Base-by-base conservation (phyloP, 768 basidiomycete genomes). In the Podaxis sp. region DNA sequence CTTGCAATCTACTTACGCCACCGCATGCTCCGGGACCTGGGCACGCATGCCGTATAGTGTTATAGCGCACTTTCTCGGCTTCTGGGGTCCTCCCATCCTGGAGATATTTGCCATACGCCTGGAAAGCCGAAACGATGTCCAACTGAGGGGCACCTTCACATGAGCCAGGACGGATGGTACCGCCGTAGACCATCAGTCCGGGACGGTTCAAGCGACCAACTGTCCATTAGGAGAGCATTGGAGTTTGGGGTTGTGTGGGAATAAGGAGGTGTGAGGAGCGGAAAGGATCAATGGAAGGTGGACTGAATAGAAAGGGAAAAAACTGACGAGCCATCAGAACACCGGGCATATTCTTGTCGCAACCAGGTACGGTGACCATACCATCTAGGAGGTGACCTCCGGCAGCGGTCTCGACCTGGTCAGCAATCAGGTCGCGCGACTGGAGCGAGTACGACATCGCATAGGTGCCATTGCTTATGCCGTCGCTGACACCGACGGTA, bases 271-370 rank as follows among this genome's bases (percentile, higher is more conserved):
- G 49, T 51, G 51, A 3, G 50, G 49, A 52, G 37, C 22, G 43
- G 41, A 56, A 29, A 53, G 61, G 58, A 50, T 56, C 41, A 57
- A 51, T 43, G 29, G 24, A 50, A 22, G 47, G 43, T 0, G 40
- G 33, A 50, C 29, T 37, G 43, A 54, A 56, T 29, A 51, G 37
- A 38, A 69, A 57, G 22, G 29, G 40, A 57, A 7, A 55, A 55
- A 27, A 85, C 91, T 77, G 69, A 94, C 93, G 85, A 53, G 94
- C 97, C 85, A 99, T 99, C 68, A 98, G 80, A 40, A 97, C 96
- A 64, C 97, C 97, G n/a, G 97, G 97, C 96, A 99, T 98, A 78
- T 99, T 99, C 79, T 99, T 99, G 80, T 99, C 96, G 72, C 94
- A 98, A 43, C 96, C 97, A 22, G 97, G 97, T 57, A 99, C 82